Base-by-base conservation (phyloP, 495 filamentous ascomycete genomes). In the Podospora conica region DNA sequence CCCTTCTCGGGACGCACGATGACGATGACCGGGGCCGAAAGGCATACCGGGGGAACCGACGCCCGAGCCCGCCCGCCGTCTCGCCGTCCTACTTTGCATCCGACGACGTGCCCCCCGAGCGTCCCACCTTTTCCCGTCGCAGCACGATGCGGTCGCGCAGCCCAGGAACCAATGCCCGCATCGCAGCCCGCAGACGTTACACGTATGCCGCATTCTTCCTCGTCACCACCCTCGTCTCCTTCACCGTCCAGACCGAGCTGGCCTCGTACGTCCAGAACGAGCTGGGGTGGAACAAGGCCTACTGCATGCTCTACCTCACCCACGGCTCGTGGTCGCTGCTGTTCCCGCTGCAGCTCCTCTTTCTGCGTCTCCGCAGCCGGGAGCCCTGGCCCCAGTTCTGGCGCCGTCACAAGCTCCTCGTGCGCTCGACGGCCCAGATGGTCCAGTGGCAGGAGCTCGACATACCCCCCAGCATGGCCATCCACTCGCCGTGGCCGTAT, bases 251-350 rank as follows among this genome's bases (percentile, higher is more conserved):
- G 82, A 97, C 95, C 7, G 93, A 97, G 81, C 92, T 96, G 15
- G 93, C 95, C 3, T 87, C 93, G 9, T 93, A 97, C 75, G 92
- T 98, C 53, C 92, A 97, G 75, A 86, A 91, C 76, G 87, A 93
- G 53, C 75, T 97, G 65, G 83, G 86, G 31, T 98, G 95, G 95
- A 86, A 94, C 74, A 98, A 98, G 79, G 89, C 94, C 24, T 98
- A 97, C 81, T 93, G 90, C 81, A 98, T 98, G 95, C 83, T 98
- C 84, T 98, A 96, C 75, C 79, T 98, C 57, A 98, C 94, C 1
- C 95, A 98, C 80, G 88, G 93, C 27, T 96, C 92, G 3, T 98
- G 95, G 95, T 77, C 83, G 8, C 69, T 98, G 18, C 85, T 98
- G 12, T 98, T 91, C 90, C 93, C 93, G 0, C 72, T 84, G 12